These are phyloP conservation scores for Pseudogymnoascus sp. DNA, from an alignment of 2,329 filamentous ascomycete species.

Conservation along the genomic window DNA sequence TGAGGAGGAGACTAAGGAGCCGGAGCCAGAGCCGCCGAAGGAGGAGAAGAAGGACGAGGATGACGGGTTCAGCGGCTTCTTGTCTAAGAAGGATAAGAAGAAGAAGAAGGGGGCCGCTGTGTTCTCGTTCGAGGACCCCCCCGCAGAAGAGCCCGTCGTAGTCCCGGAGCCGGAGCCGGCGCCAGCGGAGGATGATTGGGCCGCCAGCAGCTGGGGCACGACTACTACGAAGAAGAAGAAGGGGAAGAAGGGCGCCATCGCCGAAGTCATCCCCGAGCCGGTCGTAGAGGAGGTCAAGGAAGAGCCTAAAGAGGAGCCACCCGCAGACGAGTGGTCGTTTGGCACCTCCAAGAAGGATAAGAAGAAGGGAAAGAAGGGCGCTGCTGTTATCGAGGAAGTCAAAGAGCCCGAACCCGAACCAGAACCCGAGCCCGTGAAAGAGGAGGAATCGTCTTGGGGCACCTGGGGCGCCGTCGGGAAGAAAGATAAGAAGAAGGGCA, in stretches of 20 bases:
- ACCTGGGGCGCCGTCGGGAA: constrained; percentile 36
- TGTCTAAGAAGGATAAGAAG: constrained; percentile 38
- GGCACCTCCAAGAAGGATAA: constrained; percentile 42
- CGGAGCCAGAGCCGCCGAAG: constrained; percentile 18
- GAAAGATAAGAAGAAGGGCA: constrained; percentile 38
- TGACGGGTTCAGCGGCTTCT: constrained; percentile 31
- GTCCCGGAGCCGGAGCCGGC: constrained; percentile 19
- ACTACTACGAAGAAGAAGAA: constrained; percentile 38
- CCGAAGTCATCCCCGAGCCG: constrained; percentile 27
- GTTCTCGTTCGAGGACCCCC: constrained; percentile 19
- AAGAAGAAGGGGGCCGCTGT: constrained; percentile 31
- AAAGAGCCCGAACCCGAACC: neutral
- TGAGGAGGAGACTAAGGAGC: constrained; percentile 30
- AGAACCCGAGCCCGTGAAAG: constrained; percentile 23
- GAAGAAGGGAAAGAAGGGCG: constrained; percentile 35
- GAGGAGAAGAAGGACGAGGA: constrained; percentile 32
- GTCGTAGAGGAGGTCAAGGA: constrained; percentile 29
- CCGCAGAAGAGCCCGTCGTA: constrained; percentile 20
- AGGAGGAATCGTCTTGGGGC: constrained; percentile 36
- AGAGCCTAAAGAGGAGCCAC: constrained; percentile 30
- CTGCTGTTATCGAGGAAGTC: neutral
- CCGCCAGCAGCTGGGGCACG: constrained; percentile 33
- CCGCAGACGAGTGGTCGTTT: constrained; percentile 43
- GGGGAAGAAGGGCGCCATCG: constrained; percentile 12
- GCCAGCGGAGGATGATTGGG: constrained; percentile 41